These are phyloP conservation scores for Auxenochlorella pyrenoidosa DNA, from an alignment of 139 green algal genomes.

Conservation along the genomic window DNA sequence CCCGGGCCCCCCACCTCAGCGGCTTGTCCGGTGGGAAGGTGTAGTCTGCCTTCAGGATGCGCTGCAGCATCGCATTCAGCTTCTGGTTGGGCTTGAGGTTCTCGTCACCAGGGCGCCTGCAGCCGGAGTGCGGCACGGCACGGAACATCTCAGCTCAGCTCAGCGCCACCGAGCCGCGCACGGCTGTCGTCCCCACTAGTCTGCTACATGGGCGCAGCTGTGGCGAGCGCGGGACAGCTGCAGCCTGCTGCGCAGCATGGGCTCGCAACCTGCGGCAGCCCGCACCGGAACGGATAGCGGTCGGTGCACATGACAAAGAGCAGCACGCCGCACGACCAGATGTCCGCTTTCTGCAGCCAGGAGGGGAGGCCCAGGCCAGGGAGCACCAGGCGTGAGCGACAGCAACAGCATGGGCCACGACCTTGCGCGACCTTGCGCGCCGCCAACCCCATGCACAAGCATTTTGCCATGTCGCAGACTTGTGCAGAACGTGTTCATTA, in stretches of 20 bases:
- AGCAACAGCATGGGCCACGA: background rate
- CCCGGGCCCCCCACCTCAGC: constrained; percentile 27
- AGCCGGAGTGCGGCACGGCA: too few species aligned
- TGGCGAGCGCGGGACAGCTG: too few species aligned
- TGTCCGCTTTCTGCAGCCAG: constrained; percentile 72
- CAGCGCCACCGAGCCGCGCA: too few species aligned
- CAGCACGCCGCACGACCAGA: constrained; percentile 97
- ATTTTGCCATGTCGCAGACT: background rate
- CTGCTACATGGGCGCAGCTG: too few species aligned
- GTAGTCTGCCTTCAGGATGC: constrained; percentile 22
- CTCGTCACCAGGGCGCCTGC: constrained; percentile 82
- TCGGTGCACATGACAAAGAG: constrained; percentile 96
- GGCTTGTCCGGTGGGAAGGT: constrained; percentile 26
- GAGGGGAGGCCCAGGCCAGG: background rate
- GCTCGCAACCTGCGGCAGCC: too few species aligned
- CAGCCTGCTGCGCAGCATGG: too few species aligned
- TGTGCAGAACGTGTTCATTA: too few species aligned
- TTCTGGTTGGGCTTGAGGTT: constrained; percentile 65
- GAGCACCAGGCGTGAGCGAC: too few species aligned
- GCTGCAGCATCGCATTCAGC: constrained; percentile 63
- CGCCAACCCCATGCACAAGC: too few species aligned
- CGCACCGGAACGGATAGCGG: constrained; percentile 89
- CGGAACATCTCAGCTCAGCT: background rate
- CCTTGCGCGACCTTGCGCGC: too few species aligned
- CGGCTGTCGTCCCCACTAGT: too few species aligned